Conservation (phyloP, 208 protist species). For the Acanthamoeba royreba region DNA sequence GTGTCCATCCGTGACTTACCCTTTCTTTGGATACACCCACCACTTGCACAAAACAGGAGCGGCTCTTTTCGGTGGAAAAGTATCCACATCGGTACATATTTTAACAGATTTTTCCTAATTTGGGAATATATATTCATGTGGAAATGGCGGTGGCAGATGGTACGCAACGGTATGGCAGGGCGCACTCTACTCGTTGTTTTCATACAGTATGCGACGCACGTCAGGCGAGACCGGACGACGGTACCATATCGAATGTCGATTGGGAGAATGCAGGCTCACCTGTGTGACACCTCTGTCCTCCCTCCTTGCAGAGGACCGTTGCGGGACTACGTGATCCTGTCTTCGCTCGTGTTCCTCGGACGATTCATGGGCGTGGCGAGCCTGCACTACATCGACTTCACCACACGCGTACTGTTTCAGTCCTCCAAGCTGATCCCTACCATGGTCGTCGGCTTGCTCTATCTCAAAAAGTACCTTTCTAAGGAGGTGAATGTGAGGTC, state of each 20-base stretch:
- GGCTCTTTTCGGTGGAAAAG: neutral
- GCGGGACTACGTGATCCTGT: neutral
- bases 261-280: too few species aligned
- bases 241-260: neutral
- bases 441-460: neutral
- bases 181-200: neutral
- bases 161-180: neutral
- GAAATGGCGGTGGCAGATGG: neutral
- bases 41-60: neutral
- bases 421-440: slow-evolving; percentile 18
- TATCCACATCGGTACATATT: neutral
- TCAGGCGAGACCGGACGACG: neutral
- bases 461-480: neutral
- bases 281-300: neutral
- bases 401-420: neutral
- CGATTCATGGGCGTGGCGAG: slow-evolving; percentile 11
- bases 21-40: neutral
- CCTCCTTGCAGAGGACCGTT: neutral
- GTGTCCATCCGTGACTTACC: neutral
- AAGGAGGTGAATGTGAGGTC: too few species aligned
- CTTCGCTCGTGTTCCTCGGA: neutral
- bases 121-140: neutral
- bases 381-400: slow-evolving; percentile 13
- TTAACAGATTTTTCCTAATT: neutral
- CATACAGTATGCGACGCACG: neutral